These are phyloP conservation scores for Paecilomyces niveus DNA, from an alignment of 2,329 filamentous ascomycete species.

Conservation along the genomic window DNA sequence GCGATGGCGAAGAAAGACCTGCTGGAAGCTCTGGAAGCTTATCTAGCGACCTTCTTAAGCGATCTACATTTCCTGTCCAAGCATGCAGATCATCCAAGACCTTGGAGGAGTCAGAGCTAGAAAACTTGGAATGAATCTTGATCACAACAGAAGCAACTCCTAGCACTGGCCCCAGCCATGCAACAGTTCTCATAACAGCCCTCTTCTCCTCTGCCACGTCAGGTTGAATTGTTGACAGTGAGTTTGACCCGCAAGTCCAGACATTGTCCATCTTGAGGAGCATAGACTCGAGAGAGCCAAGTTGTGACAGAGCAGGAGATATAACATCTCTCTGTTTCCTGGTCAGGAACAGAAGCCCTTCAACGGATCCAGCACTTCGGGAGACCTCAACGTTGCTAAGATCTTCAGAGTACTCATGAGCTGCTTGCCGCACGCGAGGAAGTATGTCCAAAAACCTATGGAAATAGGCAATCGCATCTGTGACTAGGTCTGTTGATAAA, in stretches of 20 bases:
- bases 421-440: constrained; percentile 58
- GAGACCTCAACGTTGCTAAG: constrained; percentile 72
- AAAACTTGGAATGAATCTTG: constrained; percentile 60
- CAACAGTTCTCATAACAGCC: constrained; percentile 22
- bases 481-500: constrained; percentile 14
- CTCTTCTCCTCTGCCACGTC: constrained; percentile 11
- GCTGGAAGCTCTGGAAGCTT: constrained; percentile 45
- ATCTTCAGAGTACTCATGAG: constrained; percentile 73
- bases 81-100: constrained; percentile 42
- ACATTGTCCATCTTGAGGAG: constrained; percentile 26
- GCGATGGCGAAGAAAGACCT: constrained; percentile 35
- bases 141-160: constrained; percentile 56
- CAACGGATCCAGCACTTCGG: constrained; percentile 76
- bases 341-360: constrained; percentile 63
- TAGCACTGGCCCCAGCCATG: constrained; percentile 66
- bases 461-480: constrained; percentile 62
- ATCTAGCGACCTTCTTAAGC: constrained; percentile 36
- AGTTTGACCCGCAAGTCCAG: constrained; percentile 20
- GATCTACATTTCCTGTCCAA: constrained; percentile 46
- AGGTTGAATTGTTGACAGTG: constrained; percentile 15
- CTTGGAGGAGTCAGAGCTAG: constrained; percentile 42
- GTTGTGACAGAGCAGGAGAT: constrained; percentile 21
- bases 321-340: constrained; percentile 33
- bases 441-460: constrained; percentile 72
- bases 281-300: constrained; percentile 22